Evolutionary conservation across 371 early-diverging fungal species (phyloP), one percentile per base, ranked within the genome.

Genomic region (Mycotypha africana): DNA sequence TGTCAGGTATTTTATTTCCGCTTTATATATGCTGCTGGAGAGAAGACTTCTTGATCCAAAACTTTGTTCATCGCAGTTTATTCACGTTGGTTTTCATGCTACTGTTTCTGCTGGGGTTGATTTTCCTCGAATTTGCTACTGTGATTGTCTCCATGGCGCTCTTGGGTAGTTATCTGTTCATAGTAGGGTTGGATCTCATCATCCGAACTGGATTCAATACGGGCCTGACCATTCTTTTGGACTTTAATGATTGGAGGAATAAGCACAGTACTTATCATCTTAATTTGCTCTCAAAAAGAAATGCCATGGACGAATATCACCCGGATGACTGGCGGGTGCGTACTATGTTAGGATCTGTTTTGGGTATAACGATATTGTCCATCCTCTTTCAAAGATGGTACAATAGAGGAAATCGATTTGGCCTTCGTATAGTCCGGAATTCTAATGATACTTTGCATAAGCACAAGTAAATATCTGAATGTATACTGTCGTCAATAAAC

Each of bases 11-110:
- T 16, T 16, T 57, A 9, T 33, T 76, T 1, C 48, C 68, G 3
- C 45, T 73, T 0, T 76, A 49, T 39, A 37, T 70, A 16, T 62
- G 60, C 33, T 49, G 58, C 3, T 76, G 73, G 73, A 42, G 41
- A 38, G 49, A 50, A 2, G 61, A 68, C 14, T 54, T 62, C 24
- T 36, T 70, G 14, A 39, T 73, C 2, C 48, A 42, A 17, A 64
- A 64, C 30, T 45, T 58, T 7, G 49, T 53, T 21, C 52, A 57
- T 7, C 58, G 67, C 0, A 44, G 48, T 12, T 45, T 66, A 26
- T 38, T 56, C 7, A 30, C 39, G 1, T 17, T 58, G 12, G 50
- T 44, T 4, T 19, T 66, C 10, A 47, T 39, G 17, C 16, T 53
- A 7, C 20, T 35, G 2, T 46, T 49, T 25, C 21, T 45, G 0